Conservation (phyloP, 1,284 basidiomycete genomes). For the Leucoagaricus sp. region DNA sequence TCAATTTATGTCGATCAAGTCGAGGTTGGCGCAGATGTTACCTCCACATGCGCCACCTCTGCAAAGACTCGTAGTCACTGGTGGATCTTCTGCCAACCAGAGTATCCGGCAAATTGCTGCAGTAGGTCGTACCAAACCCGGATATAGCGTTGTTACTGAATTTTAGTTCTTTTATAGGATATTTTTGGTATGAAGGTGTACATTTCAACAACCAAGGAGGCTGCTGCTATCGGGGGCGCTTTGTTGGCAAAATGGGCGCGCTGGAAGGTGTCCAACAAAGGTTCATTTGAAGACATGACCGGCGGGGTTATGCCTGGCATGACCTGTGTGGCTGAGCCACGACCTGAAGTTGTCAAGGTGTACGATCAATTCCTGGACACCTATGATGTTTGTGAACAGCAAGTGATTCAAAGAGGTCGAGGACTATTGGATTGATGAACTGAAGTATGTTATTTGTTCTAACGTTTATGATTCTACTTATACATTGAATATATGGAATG, state of each 20-base stretch:
- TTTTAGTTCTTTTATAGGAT: slow-evolving; percentile 41
- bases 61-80: slow-evolving; percentile 74
- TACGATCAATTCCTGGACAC: slow-evolving; percentile 43
- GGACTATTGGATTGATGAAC: slow-evolving; percentile 1
- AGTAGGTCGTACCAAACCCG: slow-evolving; percentile 24
- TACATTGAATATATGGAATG: too few species aligned
- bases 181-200: slow-evolving; percentile 77
- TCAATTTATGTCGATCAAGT: slow-evolving; percentile 80
- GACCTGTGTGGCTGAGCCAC: slow-evolving; percentile 62
- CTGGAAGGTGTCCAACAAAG: slow-evolving; percentile 55
- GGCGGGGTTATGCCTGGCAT: slow-evolving; percentile 47
- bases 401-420: slow-evolving; percentile 31
- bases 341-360: slow-evolving; percentile 37
- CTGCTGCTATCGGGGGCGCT: slow-evolving; percentile 71
- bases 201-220: slow-evolving; percentile 66
- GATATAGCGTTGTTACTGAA: slow-evolving; percentile 7
- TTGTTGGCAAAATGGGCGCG: slow-evolving; percentile 69
- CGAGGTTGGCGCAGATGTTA: slow-evolving; percentile 69
- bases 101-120: slow-evolving; percentile 78
- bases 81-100: slow-evolving; percentile 78
- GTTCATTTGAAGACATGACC: slow-evolving; percentile 68
- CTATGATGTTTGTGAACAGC: slow-evolving; percentile 51
- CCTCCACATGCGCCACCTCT: slow-evolving; percentile 59
- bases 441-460: too few species aligned
- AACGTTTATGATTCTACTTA: too few species aligned